Evolutionary conservation across 1,284 basidiomycete genomes (phyloP), one percentile per base, ranked within the genome.

Genomic region (Ganoderma sp.): DNA sequence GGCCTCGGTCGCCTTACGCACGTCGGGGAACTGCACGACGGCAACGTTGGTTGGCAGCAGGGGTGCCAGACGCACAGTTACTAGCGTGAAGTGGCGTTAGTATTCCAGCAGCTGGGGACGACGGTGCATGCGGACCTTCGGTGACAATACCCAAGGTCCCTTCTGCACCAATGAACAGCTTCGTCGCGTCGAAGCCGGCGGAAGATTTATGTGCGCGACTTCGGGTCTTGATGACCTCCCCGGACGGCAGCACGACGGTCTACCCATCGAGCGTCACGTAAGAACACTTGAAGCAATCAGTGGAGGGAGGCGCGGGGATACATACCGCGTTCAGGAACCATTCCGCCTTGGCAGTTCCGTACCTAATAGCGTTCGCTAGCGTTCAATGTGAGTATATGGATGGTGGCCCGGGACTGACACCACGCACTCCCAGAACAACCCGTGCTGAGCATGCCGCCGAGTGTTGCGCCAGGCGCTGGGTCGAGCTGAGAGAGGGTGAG

Each of bases 81-180:
- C 93, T 87, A 76, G 67, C 73, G 10, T 15, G 17, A 17, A 48
- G 12, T 61, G 3, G 37, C 3, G 14, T 60, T 12, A 56, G 32
- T 2, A 14, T 12, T 15, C 22, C 41, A 42, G 19, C 22, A 15
- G 25, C 3, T 10, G 22, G 12, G 10, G 42, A 28, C 15, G 14
- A 78, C 14, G 85, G 6, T 6, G 54, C 45, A 14, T 54, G 63
- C 77, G 25, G 68, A 90, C 92, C 90, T 85, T 98, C 96, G 0
- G 95, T 97, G 42, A 98, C 87, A 65, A 99, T 94, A 0, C 97
- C 97, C 32, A 98, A 81, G 0, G 96, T 98, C 0, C 97, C 97
- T 78, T 99, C 97, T 0, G 96, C 94, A 22, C 97, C 96, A 64
- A 98, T 93, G 81, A 98, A 98, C 19, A 98, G 80, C 74, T 97